These are phyloP conservation scores for Dactylella cylindrospora DNA, from an alignment of 2,329 filamentous ascomycete species.

Conservation along the genomic window DNA sequence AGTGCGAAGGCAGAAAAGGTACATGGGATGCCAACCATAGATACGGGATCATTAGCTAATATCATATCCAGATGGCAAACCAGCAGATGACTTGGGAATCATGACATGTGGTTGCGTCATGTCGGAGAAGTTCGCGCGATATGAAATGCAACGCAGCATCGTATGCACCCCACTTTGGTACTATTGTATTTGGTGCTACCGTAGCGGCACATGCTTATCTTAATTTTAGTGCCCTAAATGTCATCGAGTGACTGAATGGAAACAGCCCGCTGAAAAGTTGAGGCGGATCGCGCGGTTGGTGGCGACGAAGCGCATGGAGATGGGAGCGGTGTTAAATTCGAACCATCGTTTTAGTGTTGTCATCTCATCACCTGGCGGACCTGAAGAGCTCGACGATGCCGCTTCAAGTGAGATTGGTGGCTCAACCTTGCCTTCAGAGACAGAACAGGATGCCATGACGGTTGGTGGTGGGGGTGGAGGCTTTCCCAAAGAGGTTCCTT, in stretches of 20 bases:
- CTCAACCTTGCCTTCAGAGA: constrained; percentile 27
- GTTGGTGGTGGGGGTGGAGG: constrained; percentile 33
- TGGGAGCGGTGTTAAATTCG: constrained; percentile 32
- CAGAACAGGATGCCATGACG: constrained; percentile 32
- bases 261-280: constrained; percentile 33
- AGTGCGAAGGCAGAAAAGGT: constrained; percentile 45
- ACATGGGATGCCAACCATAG: constrained; percentile 38
- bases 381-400: constrained; percentile 35
- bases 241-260: constrained; percentile 35
- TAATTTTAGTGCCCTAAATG: constrained; percentile 37
- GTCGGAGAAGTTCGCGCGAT: constrained; percentile 43
- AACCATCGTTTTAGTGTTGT: constrained; percentile 44
- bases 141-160: constrained; percentile 36
- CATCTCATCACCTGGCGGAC: constrained; percentile 35
- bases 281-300: constrained; percentile 33
- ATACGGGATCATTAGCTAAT: constrained; percentile 40
- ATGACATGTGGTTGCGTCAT: constrained; percentile 44
- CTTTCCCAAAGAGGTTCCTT: constrained; percentile 39
- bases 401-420: constrained; percentile 35
- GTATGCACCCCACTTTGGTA: constrained; percentile 27
- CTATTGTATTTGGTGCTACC: background rate
- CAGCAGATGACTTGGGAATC: constrained; percentile 42
- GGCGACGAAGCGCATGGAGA: constrained; percentile 35
- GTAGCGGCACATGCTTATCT: constrained; percentile 11
- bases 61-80: constrained; percentile 41